Conservation (phyloP, 768 basidiomycete species). For the Pulveroboletus sp. region DNA sequence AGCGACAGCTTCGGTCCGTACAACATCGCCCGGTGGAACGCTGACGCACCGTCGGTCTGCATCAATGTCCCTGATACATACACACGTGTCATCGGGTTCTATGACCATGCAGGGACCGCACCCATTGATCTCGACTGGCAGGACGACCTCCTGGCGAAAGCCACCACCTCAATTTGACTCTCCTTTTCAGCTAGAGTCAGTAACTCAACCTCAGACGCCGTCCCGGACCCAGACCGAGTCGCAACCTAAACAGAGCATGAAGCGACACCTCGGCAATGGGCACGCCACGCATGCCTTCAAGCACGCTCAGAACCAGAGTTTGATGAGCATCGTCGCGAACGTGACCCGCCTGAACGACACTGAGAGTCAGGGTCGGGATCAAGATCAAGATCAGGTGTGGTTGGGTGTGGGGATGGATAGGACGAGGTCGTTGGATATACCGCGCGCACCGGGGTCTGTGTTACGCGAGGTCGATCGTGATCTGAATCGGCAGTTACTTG, state of each 20-base stretch:
- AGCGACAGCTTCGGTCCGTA: neutral
- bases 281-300: conserved; percentile 5
- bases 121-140: neutral
- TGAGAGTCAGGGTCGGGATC: neutral
- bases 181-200: neutral
- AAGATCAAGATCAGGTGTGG: neutral
- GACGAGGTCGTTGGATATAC: conserved; percentile 22
- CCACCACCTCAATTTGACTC: conserved; percentile 1
- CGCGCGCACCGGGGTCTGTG: conserved; percentile 16
- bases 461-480: neutral
- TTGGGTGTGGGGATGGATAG: neutral
- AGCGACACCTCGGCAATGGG: conserved; percentile 10
- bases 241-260: conserved; percentile 7
- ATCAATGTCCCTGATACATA: conserved; percentile 8
- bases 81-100: neutral
- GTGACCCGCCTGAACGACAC: conserved; percentile 41
- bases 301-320: conserved; percentile 28
- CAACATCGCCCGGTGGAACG: neutral
- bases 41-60: conserved; percentile 13
- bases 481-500: too few relatives aligned
- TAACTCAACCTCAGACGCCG: neutral
- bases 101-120: neutral
- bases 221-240: neutral
- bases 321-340: conserved; percentile 69
- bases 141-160: conserved; percentile 8